Conservation (phyloP, 208 protist species). For the Wallacemonas rigidus region DNA sequence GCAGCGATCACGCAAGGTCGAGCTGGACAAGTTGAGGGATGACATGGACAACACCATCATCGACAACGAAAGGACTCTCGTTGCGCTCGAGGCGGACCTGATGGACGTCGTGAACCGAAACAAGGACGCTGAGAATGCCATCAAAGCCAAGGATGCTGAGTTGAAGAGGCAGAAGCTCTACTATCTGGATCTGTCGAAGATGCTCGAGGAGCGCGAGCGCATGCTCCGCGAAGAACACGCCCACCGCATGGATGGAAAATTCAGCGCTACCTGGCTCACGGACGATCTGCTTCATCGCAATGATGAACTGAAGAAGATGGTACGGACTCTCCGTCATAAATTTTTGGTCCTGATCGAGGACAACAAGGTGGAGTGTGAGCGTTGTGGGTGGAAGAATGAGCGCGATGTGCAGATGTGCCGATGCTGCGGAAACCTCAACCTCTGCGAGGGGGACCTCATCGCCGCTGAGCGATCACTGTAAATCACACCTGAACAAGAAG, state of each 20-base stretch:
- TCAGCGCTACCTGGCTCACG: conserved; percentile 63
- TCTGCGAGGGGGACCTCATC: conserved; percentile 24
- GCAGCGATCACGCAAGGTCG: conserved; percentile 43
- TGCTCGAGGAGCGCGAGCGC: conserved; percentile 63
- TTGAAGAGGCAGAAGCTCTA: conserved; percentile 52
- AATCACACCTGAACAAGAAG: no score
- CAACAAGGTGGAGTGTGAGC: conserved; percentile 76
- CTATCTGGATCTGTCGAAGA: conserved; percentile 63
- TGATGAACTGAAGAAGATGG: conserved; percentile 51
- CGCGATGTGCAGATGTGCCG: conserved; percentile 46
- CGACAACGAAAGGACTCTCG: conserved; percentile 50
- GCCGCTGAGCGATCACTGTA: conserved; percentile 11
- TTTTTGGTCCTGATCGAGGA: conserved; percentile 58
- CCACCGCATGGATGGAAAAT: conserved; percentile 56
- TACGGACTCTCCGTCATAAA: conserved; percentile 51
- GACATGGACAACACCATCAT: conserved; percentile 35
- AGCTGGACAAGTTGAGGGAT: conserved; percentile 39
- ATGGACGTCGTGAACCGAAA: conserved; percentile 46
- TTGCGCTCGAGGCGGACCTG: conserved; percentile 57
- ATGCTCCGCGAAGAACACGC: conserved; percentile 64
- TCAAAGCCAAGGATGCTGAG: conserved; percentile 48
- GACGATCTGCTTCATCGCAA: conserved; percentile 66
- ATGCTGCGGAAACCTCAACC: conserved; percentile 62
- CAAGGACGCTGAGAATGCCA: conserved; percentile 48
- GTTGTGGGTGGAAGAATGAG: conserved; percentile 63